These are phyloP conservation scores for Ananas comosus DNA, from an alignment of 176 grass and related monocot species.

Conservation along the genomic window DNA sequence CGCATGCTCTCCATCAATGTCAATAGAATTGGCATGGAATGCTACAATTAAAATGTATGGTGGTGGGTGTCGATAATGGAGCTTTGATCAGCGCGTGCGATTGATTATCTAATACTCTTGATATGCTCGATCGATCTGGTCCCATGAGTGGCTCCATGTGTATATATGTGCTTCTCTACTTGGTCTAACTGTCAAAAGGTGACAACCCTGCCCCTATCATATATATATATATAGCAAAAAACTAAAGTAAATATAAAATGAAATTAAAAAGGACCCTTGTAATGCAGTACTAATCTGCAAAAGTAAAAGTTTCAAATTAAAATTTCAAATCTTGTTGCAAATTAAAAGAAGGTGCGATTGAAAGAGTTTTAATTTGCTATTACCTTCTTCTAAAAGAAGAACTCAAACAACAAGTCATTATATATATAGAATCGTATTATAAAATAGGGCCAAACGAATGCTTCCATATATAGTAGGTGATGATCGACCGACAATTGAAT, in stretches of 20 bases:
- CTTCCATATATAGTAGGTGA: too few relatives aligned
- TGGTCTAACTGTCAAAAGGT: neutral
- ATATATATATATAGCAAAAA: neutral
- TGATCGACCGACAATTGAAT: too few relatives aligned
- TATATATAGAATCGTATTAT: too few relatives aligned
- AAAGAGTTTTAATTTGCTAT: too few relatives aligned
- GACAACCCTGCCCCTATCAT: conserved; percentile 1
- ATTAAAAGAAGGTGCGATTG: too few relatives aligned
- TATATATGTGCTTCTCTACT: neutral
- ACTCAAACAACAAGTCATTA: too few relatives aligned
- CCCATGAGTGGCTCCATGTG: neutral
- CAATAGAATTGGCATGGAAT: neutral
- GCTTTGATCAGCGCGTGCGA: neutral
- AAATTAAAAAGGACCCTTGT: neutral
- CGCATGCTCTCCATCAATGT: conserved; percentile 6
- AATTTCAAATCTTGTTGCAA: too few relatives aligned
- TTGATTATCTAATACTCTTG: neutral
- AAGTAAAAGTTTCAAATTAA: too few relatives aligned
- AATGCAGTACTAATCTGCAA: neutral
- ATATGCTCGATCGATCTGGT: neutral
- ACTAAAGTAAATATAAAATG: neutral
- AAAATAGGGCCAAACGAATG: too few relatives aligned
- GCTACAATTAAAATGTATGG: neutral
- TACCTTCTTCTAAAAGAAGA: too few relatives aligned
- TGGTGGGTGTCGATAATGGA: neutral